Evolutionary conservation across 2,329 filamentous ascomycete species (phyloP).

Genomic region (Aureobasidium sp.): DNA sequence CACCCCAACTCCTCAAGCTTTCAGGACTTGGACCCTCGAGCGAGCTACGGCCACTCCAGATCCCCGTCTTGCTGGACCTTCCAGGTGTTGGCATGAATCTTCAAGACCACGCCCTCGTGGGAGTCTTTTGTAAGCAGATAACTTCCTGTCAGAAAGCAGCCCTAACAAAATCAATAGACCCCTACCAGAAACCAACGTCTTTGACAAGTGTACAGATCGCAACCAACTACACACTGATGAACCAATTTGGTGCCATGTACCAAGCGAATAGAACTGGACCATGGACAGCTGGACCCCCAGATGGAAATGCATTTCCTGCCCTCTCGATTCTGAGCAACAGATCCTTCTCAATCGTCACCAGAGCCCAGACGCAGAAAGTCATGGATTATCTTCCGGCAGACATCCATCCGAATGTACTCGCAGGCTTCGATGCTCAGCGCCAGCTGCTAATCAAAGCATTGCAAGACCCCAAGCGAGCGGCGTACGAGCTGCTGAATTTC

Average conservation of each 20-base stretch:
- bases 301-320: slow-evolving; percentile 26
- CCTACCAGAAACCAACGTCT: slow-evolving; percentile 6
- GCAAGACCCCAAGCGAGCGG: slow-evolving; percentile 21
- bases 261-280: slow-evolving; percentile 25
- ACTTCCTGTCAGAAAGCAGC: neutral
- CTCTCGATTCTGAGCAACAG: slow-evolving; percentile 21
- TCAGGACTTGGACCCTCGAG: slow-evolving; percentile 51
- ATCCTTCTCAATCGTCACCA: slow-evolving; percentile 18
- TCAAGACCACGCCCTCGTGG: slow-evolving; percentile 45
- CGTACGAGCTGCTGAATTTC: slow-evolving; percentile 27
- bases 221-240: slow-evolving; percentile 9
- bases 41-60: slow-evolving; percentile 41
- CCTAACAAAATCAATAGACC: neutral
- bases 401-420: slow-evolving; percentile 20
- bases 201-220: slow-evolving; percentile 4
- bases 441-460: slow-evolving; percentile 22
- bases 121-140: slow-evolving; percentile 14
- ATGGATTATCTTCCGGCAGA: slow-evolving; percentile 20
- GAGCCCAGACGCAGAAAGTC: slow-evolving; percentile 20
- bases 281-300: slow-evolving; percentile 20
- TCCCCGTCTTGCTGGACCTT: slow-evolving; percentile 48
- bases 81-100: slow-evolving; percentile 59
- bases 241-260: slow-evolving; percentile 18
- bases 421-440: slow-evolving; percentile 23
- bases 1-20: slow-evolving; percentile 27